Percentiles rank a stretch among this genome's conserved stretches.
phyloP scores from a whole-genome alignment of 192 early-diverging fungal genomes.

The Gaertneriomyces sp. region DNA sequence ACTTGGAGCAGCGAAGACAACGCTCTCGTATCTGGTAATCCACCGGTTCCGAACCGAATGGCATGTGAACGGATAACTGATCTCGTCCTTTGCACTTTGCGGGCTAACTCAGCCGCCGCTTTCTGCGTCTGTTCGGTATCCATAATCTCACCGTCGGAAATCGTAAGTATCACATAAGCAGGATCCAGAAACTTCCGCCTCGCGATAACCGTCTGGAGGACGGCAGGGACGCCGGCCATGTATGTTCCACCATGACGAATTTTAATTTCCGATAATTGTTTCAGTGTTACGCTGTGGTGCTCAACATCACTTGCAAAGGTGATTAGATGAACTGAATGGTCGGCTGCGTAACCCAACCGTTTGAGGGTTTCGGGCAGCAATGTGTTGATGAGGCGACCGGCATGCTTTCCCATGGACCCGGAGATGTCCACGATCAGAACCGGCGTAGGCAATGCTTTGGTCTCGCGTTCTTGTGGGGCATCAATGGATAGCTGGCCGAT shows the following conservation, averaged over 20 bases:
- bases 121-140: slow-evolving; percentile 5
- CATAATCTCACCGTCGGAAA: slow-evolving; percentile 26
- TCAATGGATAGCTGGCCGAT: too few species aligned
- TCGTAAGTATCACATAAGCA: slow-evolving; percentile 17
- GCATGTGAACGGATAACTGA: slow-evolving; percentile 26
- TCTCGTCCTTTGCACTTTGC: neutral
- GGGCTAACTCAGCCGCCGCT: neutral
- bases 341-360: slow-evolving; percentile 6
- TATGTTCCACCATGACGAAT: slow-evolving; percentile 15
- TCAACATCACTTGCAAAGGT: slow-evolving; percentile 20
- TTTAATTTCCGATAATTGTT: neutral
- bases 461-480: too few species aligned
- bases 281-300: slow-evolving; percentile 5
- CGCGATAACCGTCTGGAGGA: neutral
- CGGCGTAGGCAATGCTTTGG: too few species aligned
- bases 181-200: neutral
- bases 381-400: neutral
- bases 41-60: slow-evolving; percentile 22
- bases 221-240: slow-evolving; percentile 12
- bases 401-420: slow-evolving; percentile 28
- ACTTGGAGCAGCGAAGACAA: slow-evolving; percentile 32
- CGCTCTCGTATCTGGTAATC: slow-evolving; percentile 27
- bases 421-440: too few species aligned
- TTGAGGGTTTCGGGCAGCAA: slow-evolving; percentile 12
- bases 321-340: slow-evolving; percentile 2